Base-by-base conservation (phyloP, 2,329 filamentous ascomycete genomes). In the Xenosphaeropsis pyriputrescens region DNA sequence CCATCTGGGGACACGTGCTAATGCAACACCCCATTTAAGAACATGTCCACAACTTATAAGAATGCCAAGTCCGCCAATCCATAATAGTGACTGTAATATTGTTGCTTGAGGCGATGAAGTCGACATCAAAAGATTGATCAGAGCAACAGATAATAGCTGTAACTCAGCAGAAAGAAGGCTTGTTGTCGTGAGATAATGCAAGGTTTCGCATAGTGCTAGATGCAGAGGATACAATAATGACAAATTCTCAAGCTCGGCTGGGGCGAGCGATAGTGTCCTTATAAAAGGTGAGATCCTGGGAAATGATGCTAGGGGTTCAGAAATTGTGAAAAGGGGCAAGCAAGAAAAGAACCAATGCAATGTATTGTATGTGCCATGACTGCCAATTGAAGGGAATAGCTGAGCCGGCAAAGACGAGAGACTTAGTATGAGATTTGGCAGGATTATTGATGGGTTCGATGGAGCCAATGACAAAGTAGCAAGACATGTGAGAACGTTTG, bases 1-100 rank as follows among this genome's bases (percentile, higher is more conserved):
- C 85, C 89, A 95, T 49, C 77, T 85, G 2, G 91, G 91, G 14
- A 96, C 84, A 40, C 89, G 72, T 36, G 89, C 88, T 43, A 98
- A 63, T 18, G 79, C 72, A 38, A 96, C 80, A 34, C 84, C 86
- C 82, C 85, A 93, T 49, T 70, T 71, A 29, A 96, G 72, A 11
- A 91, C 72, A 19, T 76, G 69, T 19, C 75, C 73, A 52, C 85
- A 93, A 5, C 73, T 62, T 4, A 89, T 60, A 38, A 94, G 74
- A 13, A 93, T 57, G 34, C 74, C 70, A 19, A 95, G 57, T 1
- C 88, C 86, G n/a, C 89, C 79, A 33, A 78, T 66, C 83, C 84
- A 94, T 39, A 95, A 66, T 38, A 96, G 63, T 13, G 81, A 76
- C 60, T 93, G 91, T 35, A 96, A 64, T 43, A 93, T 88, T 45